phyloP scores from a whole-genome alignment of 495 filamentous ascomycete species.

The Halenospora varia region DNA sequence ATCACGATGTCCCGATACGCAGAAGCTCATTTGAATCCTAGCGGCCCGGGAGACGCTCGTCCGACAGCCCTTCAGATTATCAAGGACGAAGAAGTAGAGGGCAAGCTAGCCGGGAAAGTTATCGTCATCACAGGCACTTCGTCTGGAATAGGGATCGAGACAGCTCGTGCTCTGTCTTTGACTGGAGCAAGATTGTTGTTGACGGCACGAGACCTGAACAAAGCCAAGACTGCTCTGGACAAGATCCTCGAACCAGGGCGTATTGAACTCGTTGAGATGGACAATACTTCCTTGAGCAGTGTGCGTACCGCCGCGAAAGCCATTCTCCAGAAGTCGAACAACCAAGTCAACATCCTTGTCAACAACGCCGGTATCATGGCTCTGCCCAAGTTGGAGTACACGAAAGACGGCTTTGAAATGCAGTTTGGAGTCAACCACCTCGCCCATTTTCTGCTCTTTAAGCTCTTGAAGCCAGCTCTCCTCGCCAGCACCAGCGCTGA shows the following conservation, averaged over 20 bases:
- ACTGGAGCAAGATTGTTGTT: conserved; percentile 45
- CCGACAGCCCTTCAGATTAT: conserved; percentile 52
- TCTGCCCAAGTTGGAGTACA: conserved; percentile 31
- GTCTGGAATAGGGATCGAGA: conserved; percentile 48
- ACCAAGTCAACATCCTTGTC: conserved; percentile 44
- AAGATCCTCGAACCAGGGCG: conserved; percentile 20
- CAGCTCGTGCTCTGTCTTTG: conserved; percentile 36
- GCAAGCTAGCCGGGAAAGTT: conserved; percentile 38
- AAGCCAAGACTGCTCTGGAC: conserved; percentile 31
- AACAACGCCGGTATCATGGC: conserved; percentile 60
- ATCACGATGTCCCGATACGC: conserved; percentile 32
- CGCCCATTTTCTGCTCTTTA: conserved; percentile 60
- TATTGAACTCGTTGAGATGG: conserved; percentile 32
- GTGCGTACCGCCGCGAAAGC: conserved; percentile 23
- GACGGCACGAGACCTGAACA: conserved; percentile 35
- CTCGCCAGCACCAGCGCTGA: conserved; percentile 37
- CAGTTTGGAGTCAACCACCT: conserved; percentile 69
- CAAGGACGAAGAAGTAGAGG: conserved; percentile 39
- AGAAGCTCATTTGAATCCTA: conserved; percentile 30
- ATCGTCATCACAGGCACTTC: conserved; percentile 46
- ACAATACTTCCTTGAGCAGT: conserved; percentile 27
- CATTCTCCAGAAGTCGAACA: conserved; percentile 22
- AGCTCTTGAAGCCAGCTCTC: conserved; percentile 55
- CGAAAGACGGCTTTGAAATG: conserved; percentile 59
- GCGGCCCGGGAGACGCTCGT: conserved; percentile 48